Percentiles rank a stretch among this genome's conserved stretches.
Conservation (phyloP, 176 grass and related monocot genomes). For the Eragrostis nindensis region DNA sequence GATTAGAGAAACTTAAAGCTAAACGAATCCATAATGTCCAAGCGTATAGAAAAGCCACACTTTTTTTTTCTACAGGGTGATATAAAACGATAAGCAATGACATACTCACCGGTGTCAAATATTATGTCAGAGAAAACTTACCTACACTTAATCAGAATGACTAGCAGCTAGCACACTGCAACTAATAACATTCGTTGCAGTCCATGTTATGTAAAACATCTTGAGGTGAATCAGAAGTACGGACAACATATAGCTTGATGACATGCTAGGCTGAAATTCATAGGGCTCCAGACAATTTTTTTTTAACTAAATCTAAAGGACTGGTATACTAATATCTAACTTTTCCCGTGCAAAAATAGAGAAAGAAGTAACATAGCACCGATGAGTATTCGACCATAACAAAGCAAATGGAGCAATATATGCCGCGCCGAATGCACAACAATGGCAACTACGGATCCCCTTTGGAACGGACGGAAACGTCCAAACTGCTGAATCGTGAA, state of each 20-base stretch:
- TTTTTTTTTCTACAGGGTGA: neutral
- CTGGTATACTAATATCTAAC: neutral
- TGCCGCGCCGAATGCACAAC: neutral
- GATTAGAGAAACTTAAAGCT: neutral
- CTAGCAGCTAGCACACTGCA: too few relatives aligned
- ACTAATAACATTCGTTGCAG: neutral
- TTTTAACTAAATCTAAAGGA: neutral
- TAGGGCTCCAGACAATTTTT: neutral
- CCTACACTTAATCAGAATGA: neutral
- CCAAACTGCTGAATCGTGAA: neutral
- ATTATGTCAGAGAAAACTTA: constrained; percentile 7
- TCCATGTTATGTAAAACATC: neutral
- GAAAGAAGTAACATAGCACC: neutral
- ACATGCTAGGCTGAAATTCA: neutral
- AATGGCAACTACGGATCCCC: neutral
- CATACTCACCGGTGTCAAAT: neutral
- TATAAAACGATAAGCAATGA: neutral
- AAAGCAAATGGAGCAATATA: neutral
- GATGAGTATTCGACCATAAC: neutral
- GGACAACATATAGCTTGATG: neutral
- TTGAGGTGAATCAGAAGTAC: neutral
- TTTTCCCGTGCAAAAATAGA: neutral
- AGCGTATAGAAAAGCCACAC: neutral
- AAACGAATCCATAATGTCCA: neutral
- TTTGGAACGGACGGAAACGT: neutral